Evolutionary conservation across 1,139 yeast genomes (phyloP).

Genomic region (Saccharomyces pastorianus): DNA sequence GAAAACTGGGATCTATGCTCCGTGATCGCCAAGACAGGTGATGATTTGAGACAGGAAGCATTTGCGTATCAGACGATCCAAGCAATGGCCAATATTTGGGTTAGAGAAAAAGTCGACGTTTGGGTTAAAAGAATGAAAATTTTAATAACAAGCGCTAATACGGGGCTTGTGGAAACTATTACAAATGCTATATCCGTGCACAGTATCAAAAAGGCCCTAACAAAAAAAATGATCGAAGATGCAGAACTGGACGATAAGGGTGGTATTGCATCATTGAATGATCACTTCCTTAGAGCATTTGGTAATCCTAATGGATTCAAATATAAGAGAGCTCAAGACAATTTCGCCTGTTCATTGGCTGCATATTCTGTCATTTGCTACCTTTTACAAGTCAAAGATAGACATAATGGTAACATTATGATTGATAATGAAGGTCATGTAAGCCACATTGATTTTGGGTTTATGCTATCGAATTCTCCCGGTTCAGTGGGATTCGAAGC

Average conservation of each 20-base stretch:
- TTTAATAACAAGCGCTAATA: constrained; percentile 76
- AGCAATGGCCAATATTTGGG: constrained; percentile 81
- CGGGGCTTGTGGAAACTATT: constrained; percentile 92
- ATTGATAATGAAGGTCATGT: constrained; percentile 91
- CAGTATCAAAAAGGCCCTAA: constrained; percentile 84
- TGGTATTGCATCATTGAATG: constrained; percentile 59
- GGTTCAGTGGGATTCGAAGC: constrained; percentile 96
- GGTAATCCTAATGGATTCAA: constrained; percentile 49
- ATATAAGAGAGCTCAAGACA: constrained; percentile 67
- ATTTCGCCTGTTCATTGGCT: constrained; percentile 78
- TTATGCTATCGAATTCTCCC: constrained; percentile 83
- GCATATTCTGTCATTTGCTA: constrained; percentile 85
- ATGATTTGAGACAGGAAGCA: constrained; percentile 92
- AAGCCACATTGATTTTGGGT: constrained; percentile 93
- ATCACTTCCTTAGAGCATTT: constrained; percentile 67
- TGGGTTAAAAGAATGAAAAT: constrained; percentile 95
- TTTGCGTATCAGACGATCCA: constrained; percentile 91
- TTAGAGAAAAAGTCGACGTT: constrained; percentile 50
- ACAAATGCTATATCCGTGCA: constrained; percentile 90
- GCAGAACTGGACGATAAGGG: constrained; percentile 52
- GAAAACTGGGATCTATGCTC: constrained; percentile 93
- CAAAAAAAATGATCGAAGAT: constrained; percentile 57
- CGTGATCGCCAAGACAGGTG: constrained; percentile 92
- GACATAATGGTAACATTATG: constrained; percentile 95
- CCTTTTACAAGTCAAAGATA: constrained; percentile 80